Evolutionary conservation across 1,284 basidiomycete genomes (phyloP), one percentile per base, ranked within the genome.

Genomic region (Tilletiaria anomala): DNA sequence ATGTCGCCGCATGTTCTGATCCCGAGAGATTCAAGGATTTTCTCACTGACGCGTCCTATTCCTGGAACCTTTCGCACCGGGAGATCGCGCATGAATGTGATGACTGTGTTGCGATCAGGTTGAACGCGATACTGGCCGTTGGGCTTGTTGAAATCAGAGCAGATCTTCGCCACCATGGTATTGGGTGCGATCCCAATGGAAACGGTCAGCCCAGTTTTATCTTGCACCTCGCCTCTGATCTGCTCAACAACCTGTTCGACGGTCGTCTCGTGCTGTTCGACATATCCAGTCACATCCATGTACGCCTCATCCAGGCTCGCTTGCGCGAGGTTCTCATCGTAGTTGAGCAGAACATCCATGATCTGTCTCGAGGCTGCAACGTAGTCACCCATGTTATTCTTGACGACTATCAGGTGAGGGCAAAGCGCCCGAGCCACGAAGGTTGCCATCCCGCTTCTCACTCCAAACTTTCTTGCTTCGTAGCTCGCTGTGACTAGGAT

Each of bases 341-440:
- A 93, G 54, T 77, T 73, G 34, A 70, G 70, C 54, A 83, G 78
- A 16, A 86, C 58, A 18, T 44, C 46, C 60, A 70, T 67, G 39
- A 70, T 61, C 26, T 61, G 48, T 21, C 56, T 54, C 23, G 56
- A 61, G 12, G 57, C 57, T 16, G 45, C 45, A 5, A 54, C 51
- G 50, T 70, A 70, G 17, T 56, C 53, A 14, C 54, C 50, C 44
- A 68, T 65, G 42, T 70, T 49, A 40, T 62, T 64, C 40, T 58
- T 56, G 36, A 91, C 73, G 34, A 86, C 70, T 33, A 85, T 78
- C n/a, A 97, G 75, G 6, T 89, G 78, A 1, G 89, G 88, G 62
- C 88, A 96, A 6, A 97, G 76, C 58, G 86, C 89, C 70, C 80
- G 82, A 12, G 89, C 91, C 32, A 96, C 80, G 65, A 88, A 89